A percentile compares a stretch with the other conserved stretches of the same genome.
Conservation (phyloP, 345 rosid genomes). For the Corchorus olitorius region DNA sequence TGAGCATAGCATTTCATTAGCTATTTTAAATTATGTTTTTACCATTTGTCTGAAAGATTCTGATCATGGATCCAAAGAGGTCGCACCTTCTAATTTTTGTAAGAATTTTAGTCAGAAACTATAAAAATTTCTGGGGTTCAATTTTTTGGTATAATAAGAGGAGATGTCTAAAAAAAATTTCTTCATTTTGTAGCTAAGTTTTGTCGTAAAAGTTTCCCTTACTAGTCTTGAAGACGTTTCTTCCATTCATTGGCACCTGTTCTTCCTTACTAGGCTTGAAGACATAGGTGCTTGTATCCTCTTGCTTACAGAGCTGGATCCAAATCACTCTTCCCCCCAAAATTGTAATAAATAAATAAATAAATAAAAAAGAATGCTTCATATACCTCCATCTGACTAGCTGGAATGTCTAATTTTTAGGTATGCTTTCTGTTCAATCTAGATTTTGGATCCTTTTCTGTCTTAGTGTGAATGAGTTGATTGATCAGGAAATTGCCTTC, state of each 20-base stretch:
- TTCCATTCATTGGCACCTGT: constrained; percentile 7
- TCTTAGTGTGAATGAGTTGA: not conserved
- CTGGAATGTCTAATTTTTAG: not conserved
- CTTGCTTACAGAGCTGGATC: not conserved
- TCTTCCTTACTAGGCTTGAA: not conserved
- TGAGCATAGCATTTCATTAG: constrained; percentile 11
- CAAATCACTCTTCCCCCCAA: not conserved
- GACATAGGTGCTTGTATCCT: not conserved
- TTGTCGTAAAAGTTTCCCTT: not conserved
- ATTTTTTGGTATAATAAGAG: not conserved
- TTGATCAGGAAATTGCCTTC: not conserved
- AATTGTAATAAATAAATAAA: not conserved
- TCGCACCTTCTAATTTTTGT: not conserved
- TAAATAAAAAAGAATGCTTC: not conserved
- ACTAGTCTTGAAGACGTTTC: not conserved
- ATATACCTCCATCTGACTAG: not conserved
- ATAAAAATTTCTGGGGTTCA: not conserved
- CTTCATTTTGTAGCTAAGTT: not conserved
- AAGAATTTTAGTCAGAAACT: not conserved
- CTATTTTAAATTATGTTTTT: not conserved
- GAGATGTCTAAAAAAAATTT: not conserved
- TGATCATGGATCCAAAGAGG: constrained; percentile 9
- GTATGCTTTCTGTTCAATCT: not conserved
- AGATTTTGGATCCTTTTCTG: not conserved
- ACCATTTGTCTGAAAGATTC: not conserved